Evolutionary conservation across 2,329 filamentous ascomycete genomes (phyloP).

Genomic region (Penicillium sp.): DNA sequence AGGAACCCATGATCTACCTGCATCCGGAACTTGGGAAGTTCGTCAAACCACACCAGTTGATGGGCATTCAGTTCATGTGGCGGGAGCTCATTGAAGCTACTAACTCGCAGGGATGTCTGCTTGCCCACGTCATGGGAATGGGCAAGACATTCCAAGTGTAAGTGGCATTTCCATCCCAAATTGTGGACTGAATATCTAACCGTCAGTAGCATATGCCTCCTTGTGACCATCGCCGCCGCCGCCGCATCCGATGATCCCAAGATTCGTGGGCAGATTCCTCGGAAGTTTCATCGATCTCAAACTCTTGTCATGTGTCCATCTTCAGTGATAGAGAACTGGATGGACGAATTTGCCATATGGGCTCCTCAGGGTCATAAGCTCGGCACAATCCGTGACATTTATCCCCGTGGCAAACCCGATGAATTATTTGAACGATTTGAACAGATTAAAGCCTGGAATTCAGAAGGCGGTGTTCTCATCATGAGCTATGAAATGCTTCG

Average conservation of each 20-base stretch:
- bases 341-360: conserved; percentile 71
- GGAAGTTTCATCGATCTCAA: conserved; percentile 57
- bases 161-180: conserved; percentile 23
- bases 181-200: conserved; percentile 3
- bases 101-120: conserved; percentile 66
- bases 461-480: conserved; percentile 66
- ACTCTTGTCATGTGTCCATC: conserved; percentile 73
- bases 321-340: conserved; percentile 74
- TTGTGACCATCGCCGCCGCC: conserved; percentile 68
- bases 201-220: conserved; percentile 61
- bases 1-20: conserved; percentile 49
- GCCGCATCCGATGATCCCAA: conserved; percentile 54
- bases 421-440: conserved; percentile 38
- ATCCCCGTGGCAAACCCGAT: conserved; percentile 33
- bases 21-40: conserved; percentile 57
- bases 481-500: conserved; percentile 69
- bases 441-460: conserved; percentile 57
- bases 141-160: conserved; percentile 87
- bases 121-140: conserved; percentile 87
- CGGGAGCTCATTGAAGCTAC: conserved; percentile 66
- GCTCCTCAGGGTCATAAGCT: conserved; percentile 51
- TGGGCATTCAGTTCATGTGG: conserved; percentile 85
- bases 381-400: conserved; percentile 56
- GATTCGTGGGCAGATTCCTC: conserved; percentile 64
- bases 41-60: conserved; percentile 76